phyloP scores from a whole-genome alignment of 495 filamentous ascomycete genomes.

The Apiosordaria backusii region DNA sequence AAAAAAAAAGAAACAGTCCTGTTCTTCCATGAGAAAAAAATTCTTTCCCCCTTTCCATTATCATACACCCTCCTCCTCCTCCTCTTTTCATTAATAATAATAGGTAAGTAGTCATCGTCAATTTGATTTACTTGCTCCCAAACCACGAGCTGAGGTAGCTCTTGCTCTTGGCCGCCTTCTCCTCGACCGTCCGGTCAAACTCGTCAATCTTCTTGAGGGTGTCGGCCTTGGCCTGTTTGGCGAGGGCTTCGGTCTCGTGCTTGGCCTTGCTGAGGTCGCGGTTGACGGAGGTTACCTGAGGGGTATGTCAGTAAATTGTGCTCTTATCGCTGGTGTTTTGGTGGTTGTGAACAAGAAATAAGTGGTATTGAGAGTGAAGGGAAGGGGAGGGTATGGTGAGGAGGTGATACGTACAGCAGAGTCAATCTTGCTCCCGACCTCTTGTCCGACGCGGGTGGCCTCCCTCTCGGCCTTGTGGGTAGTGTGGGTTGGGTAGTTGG shows the following conservation, averaged over 20 bases:
- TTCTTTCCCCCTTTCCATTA: neutral
- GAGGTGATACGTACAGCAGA: conserved; percentile 7
- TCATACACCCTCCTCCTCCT: neutral
- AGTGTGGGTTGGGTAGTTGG: conserved; percentile 33
- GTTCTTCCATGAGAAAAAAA: neutral
- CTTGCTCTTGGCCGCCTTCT: conserved; percentile 74
- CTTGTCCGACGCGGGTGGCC: conserved; percentile 37
- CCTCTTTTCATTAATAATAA: neutral
- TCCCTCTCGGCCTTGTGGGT: conserved; percentile 38
- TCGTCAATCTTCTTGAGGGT: conserved; percentile 69
- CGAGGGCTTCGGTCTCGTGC: conserved; percentile 55
- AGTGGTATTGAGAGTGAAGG: neutral
- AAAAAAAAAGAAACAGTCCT: neutral
- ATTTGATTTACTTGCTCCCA: conserved; percentile 54
- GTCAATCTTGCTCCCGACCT: conserved; percentile 44
- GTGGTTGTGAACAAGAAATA: neutral
- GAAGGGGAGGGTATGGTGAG: conserved; percentile 6
- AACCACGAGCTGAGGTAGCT: conserved; percentile 77
- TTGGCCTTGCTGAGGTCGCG: conserved; percentile 54
- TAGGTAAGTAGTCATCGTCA: neutral
- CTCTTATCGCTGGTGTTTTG: neutral
- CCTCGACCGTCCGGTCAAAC: conserved; percentile 71
- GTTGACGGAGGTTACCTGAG: conserved; percentile 60
- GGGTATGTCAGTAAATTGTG: conserved; percentile 14
- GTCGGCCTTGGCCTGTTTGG: conserved; percentile 54